These are phyloP conservation scores for Phylloporus sp. DNA, from an alignment of 768 basidiomycete genomes.

Conservation along the genomic window DNA sequence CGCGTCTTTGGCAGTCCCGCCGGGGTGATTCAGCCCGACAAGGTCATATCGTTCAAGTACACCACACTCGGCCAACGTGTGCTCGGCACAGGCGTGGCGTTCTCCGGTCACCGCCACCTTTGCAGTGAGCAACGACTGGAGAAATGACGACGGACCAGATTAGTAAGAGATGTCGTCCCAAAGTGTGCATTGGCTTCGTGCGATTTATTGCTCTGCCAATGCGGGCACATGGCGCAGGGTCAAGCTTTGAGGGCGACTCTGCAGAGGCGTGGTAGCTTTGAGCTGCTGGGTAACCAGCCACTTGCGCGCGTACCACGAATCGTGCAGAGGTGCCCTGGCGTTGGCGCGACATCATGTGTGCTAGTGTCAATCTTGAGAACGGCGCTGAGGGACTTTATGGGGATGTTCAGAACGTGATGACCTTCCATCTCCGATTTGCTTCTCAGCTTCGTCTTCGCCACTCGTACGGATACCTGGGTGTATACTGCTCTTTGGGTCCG, in stretches of 20 bases:
- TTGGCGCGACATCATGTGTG: constrained; percentile 4
- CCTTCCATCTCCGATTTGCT: constrained; percentile 24
- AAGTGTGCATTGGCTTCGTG: constrained; percentile 15
- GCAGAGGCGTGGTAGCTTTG: not conserved
- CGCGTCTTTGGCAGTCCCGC: constrained; percentile 5
- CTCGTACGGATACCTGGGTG: not conserved
- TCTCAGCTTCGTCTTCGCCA: constrained; percentile 19
- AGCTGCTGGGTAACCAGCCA: not conserved
- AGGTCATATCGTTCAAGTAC: constrained; percentile 21
- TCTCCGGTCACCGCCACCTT: constrained; percentile 12
- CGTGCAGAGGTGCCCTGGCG: not conserved
- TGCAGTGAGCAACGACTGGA: constrained; percentile 4
- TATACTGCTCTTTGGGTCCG: constrained; percentile 1
- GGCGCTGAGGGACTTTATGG: constrained; percentile 10
- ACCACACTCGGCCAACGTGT: not conserved
- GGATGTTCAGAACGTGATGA: constrained; percentile 5
- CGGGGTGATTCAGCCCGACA: constrained; percentile 15
- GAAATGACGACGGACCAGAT: constrained; percentile 8
- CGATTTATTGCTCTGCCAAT: constrained; percentile 23
- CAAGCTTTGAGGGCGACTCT: not conserved
- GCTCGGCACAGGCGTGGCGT: constrained; percentile 16
- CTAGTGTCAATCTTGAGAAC: not conserved
- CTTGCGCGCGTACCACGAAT: not conserved
- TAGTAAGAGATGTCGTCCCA: constrained; percentile 18
- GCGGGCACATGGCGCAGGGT: constrained; percentile 6